Base-by-base conservation (phyloP, 108 stramenopile species). In the Nitzschia sp. region DNA sequence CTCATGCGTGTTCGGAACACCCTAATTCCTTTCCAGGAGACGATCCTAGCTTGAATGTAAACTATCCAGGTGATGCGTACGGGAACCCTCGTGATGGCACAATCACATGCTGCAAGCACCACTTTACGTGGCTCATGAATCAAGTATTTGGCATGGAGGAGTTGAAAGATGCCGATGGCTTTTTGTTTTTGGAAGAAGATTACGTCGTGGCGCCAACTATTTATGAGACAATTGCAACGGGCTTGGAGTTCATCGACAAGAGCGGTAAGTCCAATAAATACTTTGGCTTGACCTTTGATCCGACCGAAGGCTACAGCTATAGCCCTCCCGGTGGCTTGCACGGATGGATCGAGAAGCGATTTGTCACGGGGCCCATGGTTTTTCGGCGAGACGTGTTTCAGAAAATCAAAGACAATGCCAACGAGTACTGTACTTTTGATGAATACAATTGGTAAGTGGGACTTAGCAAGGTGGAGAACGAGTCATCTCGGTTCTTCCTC, bases 181-280 rank as follows among this genome's bases (percentile, higher is more conserved):
- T 87, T 64, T 69, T 87, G 28, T 80, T 87, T 46, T 13, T 84
- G 62, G 86, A 87, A 64, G 86, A 87, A 76, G 86, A 87, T 47
- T 87, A 87, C 47, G 35, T 82, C 27, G 82, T 87, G 2, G 72
- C 78, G 21, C 80, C 80, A 9, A 87, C 67, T 2, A 63, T 87
- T 28, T 87, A 87, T 47, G 62, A 72, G 23, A 73, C 82, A 0
- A 59, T 87, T 35, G 35, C 51, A 34, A 55, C 19, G 9, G 86
- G 80, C 3, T 54, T 77, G 9, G 38, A 26, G 27, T 70, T 64
- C 32, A 38, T 81, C 19, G 60, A 65, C 53, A 18, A 36, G 26
- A 70, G 33, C 31, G 6, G 21, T 18, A 36, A 51, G 6, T 9
- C 36, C 3, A 34, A 71, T 8, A 24, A 47, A 3, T 82, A 57